Evolutionary conservation across 441 rosid genomes (phyloP).

Genomic region (Breynia disticha): DNA sequence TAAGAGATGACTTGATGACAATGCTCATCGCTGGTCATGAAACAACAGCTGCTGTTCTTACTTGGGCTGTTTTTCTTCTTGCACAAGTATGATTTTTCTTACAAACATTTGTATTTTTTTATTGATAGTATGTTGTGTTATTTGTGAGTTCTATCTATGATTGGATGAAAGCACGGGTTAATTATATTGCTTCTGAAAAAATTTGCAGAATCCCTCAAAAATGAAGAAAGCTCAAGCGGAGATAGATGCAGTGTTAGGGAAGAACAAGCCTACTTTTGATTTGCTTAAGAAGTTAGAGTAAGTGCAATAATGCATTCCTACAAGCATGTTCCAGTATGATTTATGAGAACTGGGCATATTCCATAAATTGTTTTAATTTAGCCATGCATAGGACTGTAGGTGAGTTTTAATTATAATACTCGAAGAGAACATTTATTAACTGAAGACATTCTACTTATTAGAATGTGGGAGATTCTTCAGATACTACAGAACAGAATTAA

Average conservation of each 20-base stretch:
- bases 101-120: conserved; percentile 10
- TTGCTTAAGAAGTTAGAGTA: conserved; percentile 69
- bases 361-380: too few species aligned
- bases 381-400: too few species aligned
- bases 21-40: conserved; percentile 97
- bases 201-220: conserved; percentile 60
- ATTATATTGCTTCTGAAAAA: too few species aligned
- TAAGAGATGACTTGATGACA: conserved; percentile 90
- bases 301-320: conserved; percentile 15
- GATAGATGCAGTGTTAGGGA: conserved; percentile 68
- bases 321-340: too few species aligned
- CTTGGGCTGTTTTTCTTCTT: conserved; percentile 91
- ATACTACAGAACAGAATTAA: too few species aligned
- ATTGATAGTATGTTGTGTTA: background rate
- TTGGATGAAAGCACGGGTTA: too few species aligned
- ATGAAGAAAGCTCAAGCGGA: conserved; percentile 82
- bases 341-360: too few species aligned
- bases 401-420: too few species aligned
- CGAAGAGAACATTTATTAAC: too few species aligned
- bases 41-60: conserved; percentile 95
- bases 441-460: too few species aligned
- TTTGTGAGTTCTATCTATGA: too few species aligned
- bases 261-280: conserved; percentile 53
- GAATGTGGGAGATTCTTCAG: too few species aligned
- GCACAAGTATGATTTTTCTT: conserved; percentile 50